Base-by-base conservation (phyloP, 257 asterid species). In the Catharanthus roseus region DNA sequence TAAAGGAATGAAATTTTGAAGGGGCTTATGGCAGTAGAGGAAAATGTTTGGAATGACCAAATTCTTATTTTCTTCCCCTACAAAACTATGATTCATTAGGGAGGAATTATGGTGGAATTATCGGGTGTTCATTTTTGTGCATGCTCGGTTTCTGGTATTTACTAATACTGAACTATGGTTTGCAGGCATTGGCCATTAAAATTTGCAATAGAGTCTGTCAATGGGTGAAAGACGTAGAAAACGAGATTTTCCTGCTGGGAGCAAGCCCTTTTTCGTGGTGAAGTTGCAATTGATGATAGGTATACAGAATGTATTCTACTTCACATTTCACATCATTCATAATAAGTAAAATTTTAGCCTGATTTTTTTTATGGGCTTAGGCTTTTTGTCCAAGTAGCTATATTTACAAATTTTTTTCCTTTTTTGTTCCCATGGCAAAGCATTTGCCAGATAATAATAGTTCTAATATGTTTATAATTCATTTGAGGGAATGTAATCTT, bases 201-300 rank as follows among this genome's bases (percentile, higher is more conserved):
- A 77, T 84, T 53, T 95, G 99, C 89, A 95, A 95, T 78, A 86
- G 93, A 69, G 87, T 89, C 31, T 91, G 98, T 74, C 99, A 88
- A 75, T 91, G 98, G 99, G 95, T 91, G 82, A 95, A 91, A 77
- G 95, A 95, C 39, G 84, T 86, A 29, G 99, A 95, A 75, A 91
- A 95, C 60, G 95, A 95, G 61, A 81, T 89, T 70, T 95, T 95
- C 91, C 72, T 95, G 75, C 41, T 85, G 84, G 98, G 98, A 75
- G 97, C 87, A 67, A 89, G 93, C 81, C 97, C 96, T 21, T 91
- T 95, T 72, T 85, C 97, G 1, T 95, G 99, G 98, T 95, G 88
- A 89, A 79, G 50, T 72, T 70, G 65, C 50, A 44, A 47, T n/a
- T n/a, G n/a, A 29, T 67, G 45, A 18, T 66, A 5, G 24, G 24